phyloP scores from a whole-genome alignment of 2,329 filamentous ascomycete species.

The Aspergillus latus region DNA sequence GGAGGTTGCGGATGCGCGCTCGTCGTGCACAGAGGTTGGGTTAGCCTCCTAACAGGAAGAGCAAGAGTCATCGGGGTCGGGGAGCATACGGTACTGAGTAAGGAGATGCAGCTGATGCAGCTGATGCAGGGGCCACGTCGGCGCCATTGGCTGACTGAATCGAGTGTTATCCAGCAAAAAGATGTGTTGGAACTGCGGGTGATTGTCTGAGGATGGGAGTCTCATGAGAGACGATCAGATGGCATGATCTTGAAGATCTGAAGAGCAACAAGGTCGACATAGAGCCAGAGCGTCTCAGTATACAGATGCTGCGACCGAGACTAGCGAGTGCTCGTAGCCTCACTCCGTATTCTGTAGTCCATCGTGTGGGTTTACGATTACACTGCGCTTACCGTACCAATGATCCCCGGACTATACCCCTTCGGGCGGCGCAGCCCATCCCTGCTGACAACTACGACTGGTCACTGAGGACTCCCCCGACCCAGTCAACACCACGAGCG shows the following conservation, averaged over 20 bases:
- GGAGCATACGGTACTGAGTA: slow-evolving; percentile 3
- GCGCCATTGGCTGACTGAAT: neutral
- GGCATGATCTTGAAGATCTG: no score
- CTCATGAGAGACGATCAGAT: no score
- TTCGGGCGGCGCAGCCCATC: slow-evolving; percentile 5
- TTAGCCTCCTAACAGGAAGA: slow-evolving; percentile 5
- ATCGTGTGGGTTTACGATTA: neutral
- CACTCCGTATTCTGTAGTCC: neutral
- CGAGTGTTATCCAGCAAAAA: neutral
- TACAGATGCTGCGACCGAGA: no score
- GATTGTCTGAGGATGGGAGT: neutral
- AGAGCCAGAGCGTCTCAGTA: no score
- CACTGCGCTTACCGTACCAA: neutral
- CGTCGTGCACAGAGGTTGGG: neutral
- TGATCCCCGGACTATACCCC: slow-evolving; percentile 9
- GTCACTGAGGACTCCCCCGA: no score
- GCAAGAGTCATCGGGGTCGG: slow-evolving; percentile 5
- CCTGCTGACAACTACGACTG: neutral
- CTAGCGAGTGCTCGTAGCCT: no score
- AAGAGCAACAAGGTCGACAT: no score
- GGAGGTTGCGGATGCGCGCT: neutral
- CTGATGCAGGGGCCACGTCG: slow-evolving; percentile 10
- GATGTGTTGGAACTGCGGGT: neutral
- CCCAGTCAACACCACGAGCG: neutral
- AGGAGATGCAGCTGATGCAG: slow-evolving; percentile 9